Evolutionary conservation across 1,284 basidiomycete genomes (phyloP).

Genomic region (Kalmanozyma brasiliensis): DNA sequence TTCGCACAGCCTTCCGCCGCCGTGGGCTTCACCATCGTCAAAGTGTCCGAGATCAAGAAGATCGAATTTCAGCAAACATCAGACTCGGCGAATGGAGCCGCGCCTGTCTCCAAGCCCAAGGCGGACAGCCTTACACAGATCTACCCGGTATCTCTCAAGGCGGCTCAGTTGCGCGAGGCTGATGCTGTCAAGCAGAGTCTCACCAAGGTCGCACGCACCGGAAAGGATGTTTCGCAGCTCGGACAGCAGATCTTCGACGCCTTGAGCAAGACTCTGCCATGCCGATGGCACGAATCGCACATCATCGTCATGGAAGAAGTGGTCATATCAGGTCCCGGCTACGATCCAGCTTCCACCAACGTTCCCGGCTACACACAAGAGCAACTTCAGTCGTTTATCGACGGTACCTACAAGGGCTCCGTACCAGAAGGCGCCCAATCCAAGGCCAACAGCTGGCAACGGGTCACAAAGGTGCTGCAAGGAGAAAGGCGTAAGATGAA

Average conservation of each 20-base stretch:
- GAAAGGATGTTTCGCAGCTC: conserved; percentile 52
- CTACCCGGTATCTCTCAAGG: conserved; percentile 41
- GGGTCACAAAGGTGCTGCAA: conserved; percentile 62
- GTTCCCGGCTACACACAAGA: conserved; percentile 52
- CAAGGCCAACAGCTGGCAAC: conserved; percentile 59
- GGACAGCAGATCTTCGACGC: conserved; percentile 63
- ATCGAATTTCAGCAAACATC: conserved; percentile 40
- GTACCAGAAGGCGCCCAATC: conserved; percentile 47
- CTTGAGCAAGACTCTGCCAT: conserved; percentile 65
- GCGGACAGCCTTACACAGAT: conserved; percentile 34
- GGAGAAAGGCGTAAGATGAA: conserved; percentile 59
- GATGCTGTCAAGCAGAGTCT: conserved; percentile 49
- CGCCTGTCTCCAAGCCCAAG: conserved; percentile 4
- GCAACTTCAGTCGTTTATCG: conserved; percentile 50
- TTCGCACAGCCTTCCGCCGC: conserved; percentile 25
- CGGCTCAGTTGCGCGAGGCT: conserved; percentile 50
- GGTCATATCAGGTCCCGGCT: conserved; percentile 58
- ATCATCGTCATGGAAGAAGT: conserved; percentile 68
- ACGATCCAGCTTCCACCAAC: conserved; percentile 56
- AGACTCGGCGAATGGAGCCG: conserved; percentile 9
- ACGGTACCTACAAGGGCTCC: conserved; percentile 33
- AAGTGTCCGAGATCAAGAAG: conserved; percentile 53
- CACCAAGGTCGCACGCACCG: conserved; percentile 48
- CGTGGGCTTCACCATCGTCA: conserved; percentile 61
- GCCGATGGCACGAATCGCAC: conserved; percentile 64